Evolutionary conservation across 352 stramenopile species (phyloP).

Genomic region (Aphanomyces euteiches): DNA sequence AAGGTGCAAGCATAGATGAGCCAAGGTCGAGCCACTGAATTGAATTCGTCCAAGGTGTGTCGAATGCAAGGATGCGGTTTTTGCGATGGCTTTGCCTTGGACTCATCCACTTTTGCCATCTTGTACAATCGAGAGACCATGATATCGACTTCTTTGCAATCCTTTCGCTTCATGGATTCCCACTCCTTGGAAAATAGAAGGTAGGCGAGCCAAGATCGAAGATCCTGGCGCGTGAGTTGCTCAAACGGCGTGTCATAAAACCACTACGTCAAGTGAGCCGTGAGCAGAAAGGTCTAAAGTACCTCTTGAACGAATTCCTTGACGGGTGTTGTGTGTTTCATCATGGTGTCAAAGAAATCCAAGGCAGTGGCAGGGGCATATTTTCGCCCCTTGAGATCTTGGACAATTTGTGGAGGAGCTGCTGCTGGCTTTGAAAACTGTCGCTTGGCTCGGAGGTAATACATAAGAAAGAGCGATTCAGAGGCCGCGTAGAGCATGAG

Average conservation of each 20-base stretch:
- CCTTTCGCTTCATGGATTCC: background rate
- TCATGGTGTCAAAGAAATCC: background rate
- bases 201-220: background rate
- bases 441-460: background rate
- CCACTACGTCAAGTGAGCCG: background rate
- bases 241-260: background rate
- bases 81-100: background rate
- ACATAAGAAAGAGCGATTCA: conserved; percentile 2
- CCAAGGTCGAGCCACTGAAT: background rate
- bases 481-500: background rate
- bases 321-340: background rate
- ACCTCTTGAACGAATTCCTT: conserved; percentile 9
- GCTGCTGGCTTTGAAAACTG: background rate
- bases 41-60: background rate
- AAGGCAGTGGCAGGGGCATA: background rate
- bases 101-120: background rate
- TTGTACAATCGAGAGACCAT: background rate
- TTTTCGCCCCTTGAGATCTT: background rate
- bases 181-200: background rate
- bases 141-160: background rate
- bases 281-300: background rate
- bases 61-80: background rate
- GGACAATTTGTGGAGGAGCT: background rate
- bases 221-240: background rate
- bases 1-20: background rate